Evolutionary conservation across 202 grass and related monocot species (phyloP), one percentile per base, ranked within the genome.

Genomic region (Carex sylvatica): DNA sequence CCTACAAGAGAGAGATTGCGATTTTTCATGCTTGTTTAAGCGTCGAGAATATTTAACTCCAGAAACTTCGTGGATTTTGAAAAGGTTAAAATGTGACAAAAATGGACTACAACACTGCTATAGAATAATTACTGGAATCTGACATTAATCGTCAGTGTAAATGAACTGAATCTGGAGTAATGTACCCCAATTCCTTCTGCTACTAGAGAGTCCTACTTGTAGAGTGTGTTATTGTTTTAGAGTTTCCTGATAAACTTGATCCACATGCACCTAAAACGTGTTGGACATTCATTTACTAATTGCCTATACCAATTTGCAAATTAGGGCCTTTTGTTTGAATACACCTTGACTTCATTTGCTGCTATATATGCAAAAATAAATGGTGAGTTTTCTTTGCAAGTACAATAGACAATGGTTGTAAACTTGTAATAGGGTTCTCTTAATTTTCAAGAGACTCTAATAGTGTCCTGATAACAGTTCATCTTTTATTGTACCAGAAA

Each of bases 401-500:
- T 70, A 36, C 36, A 70, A 70, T 46, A 70, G 67, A 70, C 36
- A 10, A 40, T 4, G 67, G 67, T 70, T 70, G 65, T 70, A 30
- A 28, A 36, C 36, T 70, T 70, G 65, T 70, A 30, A 28, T 5
- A 64, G 64, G 18, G 28, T 36, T 36, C 12, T 66, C 63, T 66
- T 66, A 10, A 66, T 66, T 33, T 66, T 10, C 10, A 35, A 66
- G 11, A 66, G 28, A 35, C 26, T 66, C 15, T 16, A 33, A 33
- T 66, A 6, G 30, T 19, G 7, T 42, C 36, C 18, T 70, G 67
- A 71, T 71, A 49, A 49, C 4, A 23, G 18, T 12, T 71, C 40
- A 4, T 24, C 12, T 23, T 71, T 71, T 23, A 47, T 24, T 47
- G 16, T 61, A 2, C 9, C 82, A 97, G 94, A 28, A 69, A 86